phyloP scores from a whole-genome alignment of 768 basidiomycete genomes.

The Neoboletus subvelutipes region DNA sequence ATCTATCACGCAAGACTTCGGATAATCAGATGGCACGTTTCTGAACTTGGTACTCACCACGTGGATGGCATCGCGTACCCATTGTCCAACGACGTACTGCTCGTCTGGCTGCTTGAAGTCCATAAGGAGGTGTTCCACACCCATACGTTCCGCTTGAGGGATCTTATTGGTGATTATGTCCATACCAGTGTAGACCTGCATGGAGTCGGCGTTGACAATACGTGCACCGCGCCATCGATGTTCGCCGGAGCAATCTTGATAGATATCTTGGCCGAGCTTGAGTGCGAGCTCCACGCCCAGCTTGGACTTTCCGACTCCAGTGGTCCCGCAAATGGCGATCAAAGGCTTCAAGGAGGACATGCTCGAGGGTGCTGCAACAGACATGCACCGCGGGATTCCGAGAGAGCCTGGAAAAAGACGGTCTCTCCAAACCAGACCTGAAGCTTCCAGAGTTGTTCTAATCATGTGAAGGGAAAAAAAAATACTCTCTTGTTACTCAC shows the following conservation, averaged over 20 bases:
- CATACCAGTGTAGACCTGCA: slow-evolving; percentile 94
- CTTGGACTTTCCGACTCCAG: slow-evolving; percentile 94
- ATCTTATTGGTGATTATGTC: slow-evolving; percentile 96
- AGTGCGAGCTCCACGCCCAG: slow-evolving; percentile 86
- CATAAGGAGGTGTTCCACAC: slow-evolving; percentile 88
- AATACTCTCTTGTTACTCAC: background rate
- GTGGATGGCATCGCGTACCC: slow-evolving; percentile 78
- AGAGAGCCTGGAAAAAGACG: background rate
- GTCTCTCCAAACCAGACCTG: background rate
- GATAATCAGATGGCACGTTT: background rate
- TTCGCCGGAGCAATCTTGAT: slow-evolving; percentile 8
- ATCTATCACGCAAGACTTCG: slow-evolving; percentile 48
- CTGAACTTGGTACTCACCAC: slow-evolving; percentile 51
- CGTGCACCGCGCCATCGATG: slow-evolving; percentile 60
- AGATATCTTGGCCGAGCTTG: slow-evolving; percentile 40
- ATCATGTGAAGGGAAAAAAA: background rate
- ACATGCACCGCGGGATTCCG: background rate
- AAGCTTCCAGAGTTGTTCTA: background rate
- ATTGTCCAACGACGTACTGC: slow-evolving; percentile 84
- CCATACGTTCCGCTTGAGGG: slow-evolving; percentile 68
- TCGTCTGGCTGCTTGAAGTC: slow-evolving; percentile 83
- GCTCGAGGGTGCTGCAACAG: background rate
- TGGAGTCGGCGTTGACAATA: slow-evolving; percentile 94
- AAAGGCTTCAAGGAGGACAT: slow-evolving; percentile 54
- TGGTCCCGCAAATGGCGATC: slow-evolving; percentile 89